Evolutionary conservation across 768 basidiomycete genomes (phyloP), one percentile per base, ranked within the genome.

Genomic region (Chalciporus chontae): DNA sequence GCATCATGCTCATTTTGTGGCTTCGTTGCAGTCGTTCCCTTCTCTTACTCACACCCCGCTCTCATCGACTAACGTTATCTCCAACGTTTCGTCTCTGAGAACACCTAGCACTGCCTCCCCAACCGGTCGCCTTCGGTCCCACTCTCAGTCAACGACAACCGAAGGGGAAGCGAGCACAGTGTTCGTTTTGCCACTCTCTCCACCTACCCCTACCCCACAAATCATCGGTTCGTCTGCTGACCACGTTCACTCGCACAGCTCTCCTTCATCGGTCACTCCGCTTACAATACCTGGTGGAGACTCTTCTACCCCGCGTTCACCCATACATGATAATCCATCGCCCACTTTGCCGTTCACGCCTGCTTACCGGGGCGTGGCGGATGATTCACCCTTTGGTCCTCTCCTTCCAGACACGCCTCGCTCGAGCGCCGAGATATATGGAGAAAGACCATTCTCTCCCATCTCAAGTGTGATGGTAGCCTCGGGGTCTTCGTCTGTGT

Each of bases 51-150:
- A 75, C 58, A 63, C 70, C 27, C 72, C 78, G 3, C 69, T 80
- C 47, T 68, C 72, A 8, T 78, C 79, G 8, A 78, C 76, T 4
- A 77, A 77, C 48, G 70, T 77, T 10, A 57, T 79, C 3, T 69
- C 71, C 14, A 74, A 78, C 56, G 49, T 70, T 15, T 67, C 71
- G 8, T 67, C 66, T 8, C 67, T 67, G 29, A 23, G 54, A 8
- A 63, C 57, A 5, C 23, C 36, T 2, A 54, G 51, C 18, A 49
- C 51, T 1, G 13, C 41, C 9, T 60, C 58, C 4, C 58, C 55
- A 2, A 38, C 43, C 10, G 54, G 48, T 41, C 65, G 45, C 37
- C 42, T 10, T 17, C 57, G 57, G 10, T 59, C 59, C 5, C 49
- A 34, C 23, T 64, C 63, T 21, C 54, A 45, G 43, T 61, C 56